These are phyloP conservation scores for Athelia psychrophila DNA, from an alignment of 1,284 basidiomycete genomes.

Conservation along the genomic window DNA sequence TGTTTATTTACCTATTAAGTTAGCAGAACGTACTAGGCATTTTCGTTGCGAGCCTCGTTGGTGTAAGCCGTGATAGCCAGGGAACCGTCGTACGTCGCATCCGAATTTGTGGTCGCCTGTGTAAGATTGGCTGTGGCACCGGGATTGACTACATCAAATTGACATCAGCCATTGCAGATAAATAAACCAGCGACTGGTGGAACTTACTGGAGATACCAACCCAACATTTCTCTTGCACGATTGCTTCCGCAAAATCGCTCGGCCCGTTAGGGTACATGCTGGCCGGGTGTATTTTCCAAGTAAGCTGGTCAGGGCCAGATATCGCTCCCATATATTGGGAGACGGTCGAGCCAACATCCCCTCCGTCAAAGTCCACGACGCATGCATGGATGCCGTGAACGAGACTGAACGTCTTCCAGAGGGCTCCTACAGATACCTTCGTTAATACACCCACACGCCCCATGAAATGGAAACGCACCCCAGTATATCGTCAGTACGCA, in stretches of 20 bases:
- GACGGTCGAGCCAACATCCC: slow-evolving; percentile 40
- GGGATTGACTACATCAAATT: slow-evolving; percentile 42
- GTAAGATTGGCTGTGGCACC: slow-evolving; percentile 18
- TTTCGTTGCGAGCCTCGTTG: slow-evolving; percentile 35
- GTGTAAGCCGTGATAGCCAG: slow-evolving; percentile 32
- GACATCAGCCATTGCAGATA: too few relatives aligned
- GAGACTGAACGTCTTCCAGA: slow-evolving; percentile 36
- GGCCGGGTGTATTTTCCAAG: slow-evolving; percentile 38
- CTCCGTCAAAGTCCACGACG: slow-evolving; percentile 57
- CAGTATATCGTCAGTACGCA: slow-evolving; percentile 44
- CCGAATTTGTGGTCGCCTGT: background rate
- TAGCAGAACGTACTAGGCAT: slow-evolving; percentile 44
- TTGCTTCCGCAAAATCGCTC: slow-evolving; percentile 28
- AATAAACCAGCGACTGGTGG: too few relatives aligned
- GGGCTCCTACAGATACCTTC: too few relatives aligned
- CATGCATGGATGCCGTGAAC: slow-evolving; percentile 33
- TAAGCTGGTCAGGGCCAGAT: slow-evolving; percentile 21
- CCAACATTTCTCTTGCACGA: slow-evolving; percentile 44
- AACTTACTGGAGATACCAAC: slow-evolving; percentile 38
- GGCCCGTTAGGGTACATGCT: slow-evolving; percentile 39
- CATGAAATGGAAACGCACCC: too few relatives aligned
- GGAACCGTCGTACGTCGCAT: slow-evolving; percentile 32
- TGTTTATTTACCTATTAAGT: too few relatives aligned
- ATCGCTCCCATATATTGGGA: slow-evolving; percentile 28
- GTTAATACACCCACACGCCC: too few relatives aligned